These are phyloP conservation scores for Verticillium albo-atrum DNA, from an alignment of 2,329 filamentous ascomycete species.

Conservation along the genomic window DNA sequence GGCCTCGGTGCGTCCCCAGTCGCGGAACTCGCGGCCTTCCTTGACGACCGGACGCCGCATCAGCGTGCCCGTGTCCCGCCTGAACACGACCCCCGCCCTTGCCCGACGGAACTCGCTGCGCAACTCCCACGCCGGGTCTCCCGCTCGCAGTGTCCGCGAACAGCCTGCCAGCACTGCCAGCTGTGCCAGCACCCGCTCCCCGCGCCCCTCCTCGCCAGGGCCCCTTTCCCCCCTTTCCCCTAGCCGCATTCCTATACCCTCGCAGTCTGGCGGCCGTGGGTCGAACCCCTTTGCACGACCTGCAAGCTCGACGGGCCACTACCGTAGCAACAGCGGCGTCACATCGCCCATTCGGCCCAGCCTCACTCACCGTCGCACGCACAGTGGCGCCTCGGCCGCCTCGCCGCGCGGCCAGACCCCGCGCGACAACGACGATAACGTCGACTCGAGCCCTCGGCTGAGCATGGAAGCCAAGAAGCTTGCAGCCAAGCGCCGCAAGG, in stretches of 20 bases:
- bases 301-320: slow-evolving; percentile 11
- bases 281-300: slow-evolving; percentile 15
- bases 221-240: slow-evolving; percentile 27
- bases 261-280: slow-evolving; percentile 13
- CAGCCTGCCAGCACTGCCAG: slow-evolving; percentile 36
- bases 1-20: not conserved
- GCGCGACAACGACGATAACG: slow-evolving; percentile 15
- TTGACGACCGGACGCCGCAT: slow-evolving; percentile 37
- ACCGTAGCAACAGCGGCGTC: slow-evolving; percentile 5
- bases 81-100: slow-evolving; percentile 24
- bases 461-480: slow-evolving; percentile 68
- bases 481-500: slow-evolving; percentile 64
- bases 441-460: slow-evolving; percentile 43
- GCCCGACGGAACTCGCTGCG: slow-evolving; percentile 21
- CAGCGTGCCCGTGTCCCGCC: slow-evolving; percentile 33
- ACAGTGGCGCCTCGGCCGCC: slow-evolving; percentile 39
- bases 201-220: slow-evolving; percentile 18
- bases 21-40: slow-evolving; percentile 19
- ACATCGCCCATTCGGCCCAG: slow-evolving; percentile 5
- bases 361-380: slow-evolving; percentile 36
- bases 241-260: slow-evolving; percentile 38
- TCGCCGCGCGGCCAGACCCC: slow-evolving; percentile 21
- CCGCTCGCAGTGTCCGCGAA: slow-evolving; percentile 32
- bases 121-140: slow-evolving; percentile 32
- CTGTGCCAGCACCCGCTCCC: slow-evolving; percentile 45